Conservation (phyloP, 1,284 basidiomycete genomes). For the Ustanciosporium gigantosporum region DNA sequence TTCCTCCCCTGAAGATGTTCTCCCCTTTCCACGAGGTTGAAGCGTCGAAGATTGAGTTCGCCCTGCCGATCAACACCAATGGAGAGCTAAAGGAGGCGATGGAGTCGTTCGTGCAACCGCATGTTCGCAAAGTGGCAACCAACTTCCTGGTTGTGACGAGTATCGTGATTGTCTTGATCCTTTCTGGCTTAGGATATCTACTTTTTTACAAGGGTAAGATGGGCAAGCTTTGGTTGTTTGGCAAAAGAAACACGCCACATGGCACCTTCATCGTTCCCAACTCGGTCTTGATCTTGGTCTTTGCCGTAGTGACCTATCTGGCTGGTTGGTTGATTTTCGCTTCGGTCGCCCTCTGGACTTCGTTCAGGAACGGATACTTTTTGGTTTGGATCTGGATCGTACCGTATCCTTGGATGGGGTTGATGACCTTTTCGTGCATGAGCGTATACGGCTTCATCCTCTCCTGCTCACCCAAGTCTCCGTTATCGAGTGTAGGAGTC, state of each 20-base stretch:
- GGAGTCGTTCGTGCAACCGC: not conserved
- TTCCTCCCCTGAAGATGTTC: too few relatives aligned
- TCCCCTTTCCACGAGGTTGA: too few relatives aligned
- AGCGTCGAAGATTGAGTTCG: not conserved
- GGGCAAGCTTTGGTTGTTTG: constrained; percentile 16
- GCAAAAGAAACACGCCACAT: not conserved
- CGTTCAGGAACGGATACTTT: not conserved
- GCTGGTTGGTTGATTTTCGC: not conserved
- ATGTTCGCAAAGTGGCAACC: not conserved
- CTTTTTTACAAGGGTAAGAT: constrained; percentile 11
- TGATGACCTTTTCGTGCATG: too few relatives aligned
- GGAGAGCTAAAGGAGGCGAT: not conserved
- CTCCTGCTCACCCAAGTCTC: constrained; percentile 15
- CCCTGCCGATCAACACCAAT: not conserved
- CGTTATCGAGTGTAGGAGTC: too few relatives aligned
- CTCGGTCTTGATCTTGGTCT: constrained; percentile 10
- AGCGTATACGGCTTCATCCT: constrained; percentile 12
- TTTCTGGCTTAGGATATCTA: constrained; percentile 10
- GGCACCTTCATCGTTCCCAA: constrained; percentile 15
- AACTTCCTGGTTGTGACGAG: constrained; percentile 7
- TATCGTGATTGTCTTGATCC: constrained; percentile 7
- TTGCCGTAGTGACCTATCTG: constrained; percentile 5
- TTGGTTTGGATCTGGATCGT: constrained; percentile 17
- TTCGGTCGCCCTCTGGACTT: not conserved
- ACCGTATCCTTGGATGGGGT: constrained; percentile 14